Evolutionary conservation across 129 eudicot genomes (phyloP).

Genomic region (Gnaphalium uliginosum): DNA sequence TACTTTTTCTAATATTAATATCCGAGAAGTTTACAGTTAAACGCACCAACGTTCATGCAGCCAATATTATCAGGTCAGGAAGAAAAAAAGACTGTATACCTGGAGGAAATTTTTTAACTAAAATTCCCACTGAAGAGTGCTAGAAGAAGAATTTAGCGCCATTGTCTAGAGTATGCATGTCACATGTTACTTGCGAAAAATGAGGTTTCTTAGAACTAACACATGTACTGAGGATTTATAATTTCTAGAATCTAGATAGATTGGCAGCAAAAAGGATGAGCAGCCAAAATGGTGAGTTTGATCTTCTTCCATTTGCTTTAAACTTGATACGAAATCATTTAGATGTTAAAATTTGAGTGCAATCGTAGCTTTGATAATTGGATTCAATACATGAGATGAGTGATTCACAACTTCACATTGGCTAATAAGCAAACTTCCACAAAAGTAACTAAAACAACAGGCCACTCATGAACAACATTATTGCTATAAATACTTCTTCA

Average conservation of each 20-base stretch:
- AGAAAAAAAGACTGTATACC: neutral
- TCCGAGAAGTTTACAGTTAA: neutral
- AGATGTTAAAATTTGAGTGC: neutral
- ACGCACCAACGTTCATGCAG: neutral
- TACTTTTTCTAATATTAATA: neutral
- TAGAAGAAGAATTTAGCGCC: neutral
- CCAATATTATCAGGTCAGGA: neutral
- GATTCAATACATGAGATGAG: neutral
- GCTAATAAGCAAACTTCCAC: neutral
- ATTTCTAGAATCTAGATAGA: neutral
- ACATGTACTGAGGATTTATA: neutral
- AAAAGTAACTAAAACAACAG: neutral
- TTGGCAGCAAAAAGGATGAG: neutral
- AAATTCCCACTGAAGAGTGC: neutral
- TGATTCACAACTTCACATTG: neutral
- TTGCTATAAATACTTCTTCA: neutral
- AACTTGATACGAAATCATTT: neutral
- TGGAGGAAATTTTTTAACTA: neutral
- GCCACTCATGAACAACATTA: neutral
- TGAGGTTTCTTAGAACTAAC: neutral
- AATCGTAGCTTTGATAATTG: neutral
- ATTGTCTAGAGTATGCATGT: neutral
- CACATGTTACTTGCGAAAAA: neutral
- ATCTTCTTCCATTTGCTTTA: neutral
- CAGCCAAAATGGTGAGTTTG: neutral